Conservation (phyloP, 169 alveolate species). For the Cryptosporidium tyzzeri region DNA sequence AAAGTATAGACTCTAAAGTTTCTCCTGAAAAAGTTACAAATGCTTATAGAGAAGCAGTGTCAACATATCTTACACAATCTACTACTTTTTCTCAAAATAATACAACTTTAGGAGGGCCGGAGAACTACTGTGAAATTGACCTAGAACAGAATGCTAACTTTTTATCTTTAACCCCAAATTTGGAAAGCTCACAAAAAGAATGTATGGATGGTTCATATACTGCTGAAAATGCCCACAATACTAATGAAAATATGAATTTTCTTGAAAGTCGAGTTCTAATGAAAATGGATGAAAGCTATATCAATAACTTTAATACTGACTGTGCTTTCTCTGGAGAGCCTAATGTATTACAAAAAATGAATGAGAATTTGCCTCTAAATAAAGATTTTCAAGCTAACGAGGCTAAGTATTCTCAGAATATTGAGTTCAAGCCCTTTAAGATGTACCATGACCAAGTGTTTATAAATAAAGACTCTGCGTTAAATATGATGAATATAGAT, state of each 20-base stretch:
- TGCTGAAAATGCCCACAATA: not conserved
- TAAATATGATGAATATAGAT: constrained; percentile 34
- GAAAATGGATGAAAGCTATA: constrained; percentile 11
- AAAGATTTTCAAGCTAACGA: constrained; percentile 3
- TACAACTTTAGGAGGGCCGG: not conserved
- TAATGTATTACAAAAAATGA: not conserved
- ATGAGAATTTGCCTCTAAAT: constrained; percentile 1
- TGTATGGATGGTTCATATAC: not conserved
- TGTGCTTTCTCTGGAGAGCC: not conserved
- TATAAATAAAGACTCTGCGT: constrained; percentile 26
- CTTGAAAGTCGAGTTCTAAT: not conserved
- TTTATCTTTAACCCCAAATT: not conserved
- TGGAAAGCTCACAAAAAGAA: not conserved
- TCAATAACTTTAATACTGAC: constrained; percentile 39
- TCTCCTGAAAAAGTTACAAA: constrained; percentile 66
- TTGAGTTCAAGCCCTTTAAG: constrained; percentile 56
- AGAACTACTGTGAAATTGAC: not conserved
- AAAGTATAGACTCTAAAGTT: constrained; percentile 44
- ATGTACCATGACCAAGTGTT: constrained; percentile 58
- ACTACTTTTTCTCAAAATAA: constrained; percentile 20
- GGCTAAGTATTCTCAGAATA: not conserved
- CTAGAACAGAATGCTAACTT: not conserved
- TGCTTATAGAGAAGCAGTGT: constrained; percentile 75
- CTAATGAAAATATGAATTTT: not conserved
- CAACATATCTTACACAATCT: constrained; percentile 63